Evolutionary conservation across 176 grass and related monocot genomes (phyloP).

Genomic region (Echinochloa phyllopogon): DNA sequence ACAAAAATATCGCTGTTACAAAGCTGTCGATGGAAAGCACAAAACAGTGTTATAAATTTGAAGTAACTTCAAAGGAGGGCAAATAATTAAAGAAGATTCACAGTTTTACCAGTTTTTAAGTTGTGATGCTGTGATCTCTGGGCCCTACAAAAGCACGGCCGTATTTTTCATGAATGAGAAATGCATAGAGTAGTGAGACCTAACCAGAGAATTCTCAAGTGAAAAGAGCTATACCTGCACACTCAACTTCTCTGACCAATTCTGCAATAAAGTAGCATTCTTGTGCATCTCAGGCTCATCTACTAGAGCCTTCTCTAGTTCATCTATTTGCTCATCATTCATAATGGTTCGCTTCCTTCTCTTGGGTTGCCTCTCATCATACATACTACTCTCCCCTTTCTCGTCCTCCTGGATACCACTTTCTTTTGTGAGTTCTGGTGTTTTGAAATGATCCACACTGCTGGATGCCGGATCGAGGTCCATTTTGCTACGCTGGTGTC

Average conservation of each 20-base stretch:
- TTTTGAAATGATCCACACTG: conserved; percentile 48
- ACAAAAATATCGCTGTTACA: conserved; percentile 14
- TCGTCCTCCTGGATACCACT: conserved; percentile 67
- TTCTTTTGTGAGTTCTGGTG: conserved; percentile 65
- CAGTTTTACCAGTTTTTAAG: conserved; percentile 93
- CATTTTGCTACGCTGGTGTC: conserved; percentile 47
- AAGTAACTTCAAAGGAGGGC: conserved; percentile 15
- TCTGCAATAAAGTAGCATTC: conserved; percentile 66
- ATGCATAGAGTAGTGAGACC: conserved; percentile 9
- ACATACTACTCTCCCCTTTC: conserved; percentile 58
- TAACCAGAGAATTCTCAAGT: conserved; percentile 37
- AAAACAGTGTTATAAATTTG: not conserved
- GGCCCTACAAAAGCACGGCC: conserved; percentile 66
- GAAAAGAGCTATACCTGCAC: conserved; percentile 51
- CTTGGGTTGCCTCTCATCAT: conserved; percentile 78
- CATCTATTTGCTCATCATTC: conserved; percentile 79
- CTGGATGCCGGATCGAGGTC: conserved; percentile 51
- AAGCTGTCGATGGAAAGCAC: not conserved
- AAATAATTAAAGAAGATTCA: conserved; percentile 16
- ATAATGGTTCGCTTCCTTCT: conserved; percentile 94
- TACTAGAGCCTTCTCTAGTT: conserved; percentile 82
- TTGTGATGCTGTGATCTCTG: conserved; percentile 91
- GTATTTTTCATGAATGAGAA: conserved; percentile 41
- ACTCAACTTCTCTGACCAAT: conserved; percentile 84
- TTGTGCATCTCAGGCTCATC: conserved; percentile 97